A percentile compares a stretch with the other conserved stretches of the same genome.
phyloP scores from a whole-genome alignment of 1,284 basidiomycete species.

The Cutaneotrichosporon sp. region DNA sequence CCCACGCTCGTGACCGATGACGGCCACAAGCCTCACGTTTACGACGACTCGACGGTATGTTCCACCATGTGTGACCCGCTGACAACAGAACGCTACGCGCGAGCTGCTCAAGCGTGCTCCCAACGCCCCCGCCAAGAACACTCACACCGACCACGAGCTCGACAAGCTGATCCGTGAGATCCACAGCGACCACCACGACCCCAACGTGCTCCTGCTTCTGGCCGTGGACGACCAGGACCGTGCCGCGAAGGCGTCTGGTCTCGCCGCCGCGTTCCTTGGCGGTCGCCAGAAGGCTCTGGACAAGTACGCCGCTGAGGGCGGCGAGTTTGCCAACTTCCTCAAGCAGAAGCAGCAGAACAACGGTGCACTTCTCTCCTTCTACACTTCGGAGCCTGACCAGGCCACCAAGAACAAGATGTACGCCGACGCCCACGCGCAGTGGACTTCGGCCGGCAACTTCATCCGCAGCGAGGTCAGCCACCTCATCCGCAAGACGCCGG shows the following conservation, averaged over 20 bases:
- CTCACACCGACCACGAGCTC: conserved; percentile 30
- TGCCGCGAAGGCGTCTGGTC: conserved; percentile 47
- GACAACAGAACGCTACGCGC: conserved; percentile 48
- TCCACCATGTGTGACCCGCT: too few species aligned
- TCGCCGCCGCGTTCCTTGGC: conserved; percentile 50
- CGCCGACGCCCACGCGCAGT: conserved; percentile 29
- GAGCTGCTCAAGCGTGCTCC: conserved; percentile 54
- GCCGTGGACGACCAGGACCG: conserved; percentile 56
- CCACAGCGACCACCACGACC: conserved; percentile 57
- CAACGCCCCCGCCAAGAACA: conserved; percentile 37
- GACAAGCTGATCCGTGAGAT: conserved; percentile 45
- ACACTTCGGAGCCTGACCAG: conserved; percentile 28
- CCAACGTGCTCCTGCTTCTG: conserved; percentile 54
- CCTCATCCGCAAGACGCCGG: conserved; percentile 31
- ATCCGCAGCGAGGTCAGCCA: conserved; percentile 53
- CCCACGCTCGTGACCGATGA: conserved; percentile 53
- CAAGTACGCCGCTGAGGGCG: conserved; percentile 48
- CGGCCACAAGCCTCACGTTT: conserved; percentile 37
- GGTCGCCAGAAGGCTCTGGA: conserved; percentile 50
- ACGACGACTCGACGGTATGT: not conserved
- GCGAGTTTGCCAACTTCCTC: conserved; percentile 55
- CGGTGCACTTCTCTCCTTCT: conserved; percentile 49
- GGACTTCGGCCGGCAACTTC: conserved; percentile 36
- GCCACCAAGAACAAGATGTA: conserved; percentile 19
- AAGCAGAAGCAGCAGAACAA: conserved; percentile 53